A percentile compares a stretch with the other conserved stretches of the same genome.
Evolutionary conservation across 305 asterid genomes (phyloP).

Genomic region (Ilex paraguariensis): DNA sequence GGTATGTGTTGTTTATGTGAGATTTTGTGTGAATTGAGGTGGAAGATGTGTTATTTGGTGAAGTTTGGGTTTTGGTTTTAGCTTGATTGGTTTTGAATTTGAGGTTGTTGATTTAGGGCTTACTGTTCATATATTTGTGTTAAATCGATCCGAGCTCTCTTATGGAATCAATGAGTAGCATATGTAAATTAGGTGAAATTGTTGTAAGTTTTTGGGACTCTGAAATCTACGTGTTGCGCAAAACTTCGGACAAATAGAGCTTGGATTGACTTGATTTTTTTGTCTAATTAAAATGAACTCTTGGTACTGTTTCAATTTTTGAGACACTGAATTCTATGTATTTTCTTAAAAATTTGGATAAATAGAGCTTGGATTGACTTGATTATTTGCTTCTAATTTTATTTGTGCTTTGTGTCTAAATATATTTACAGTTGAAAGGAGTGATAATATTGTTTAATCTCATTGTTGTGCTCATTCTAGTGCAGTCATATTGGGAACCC

Average conservation of each 20-base stretch:
- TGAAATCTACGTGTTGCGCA: no score
- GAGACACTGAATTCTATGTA: not conserved
- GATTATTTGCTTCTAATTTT: not conserved
- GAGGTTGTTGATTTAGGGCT: not conserved
- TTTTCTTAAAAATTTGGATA: no score
- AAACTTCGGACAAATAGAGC: no score
- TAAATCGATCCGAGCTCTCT: no score
- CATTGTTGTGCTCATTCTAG: no score
- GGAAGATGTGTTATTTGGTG: not conserved
- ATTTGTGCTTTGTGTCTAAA: not conserved
- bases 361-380: not conserved
- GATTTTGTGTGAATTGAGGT: not conserved
- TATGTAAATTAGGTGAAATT: not conserved
- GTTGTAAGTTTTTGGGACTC: not conserved
- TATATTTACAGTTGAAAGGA: no score
- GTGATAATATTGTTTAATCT: no score
- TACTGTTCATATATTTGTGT: not conserved
- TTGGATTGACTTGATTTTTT: no score
- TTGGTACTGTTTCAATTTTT: no score
- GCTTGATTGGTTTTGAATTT: no score
- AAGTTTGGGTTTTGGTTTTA: no score
- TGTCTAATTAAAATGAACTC: no score
- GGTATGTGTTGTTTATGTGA: not conserved
- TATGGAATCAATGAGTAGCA: not conserved
- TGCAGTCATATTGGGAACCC: not conserved